These are phyloP conservation scores for Diutina neorugosa DNA, from an alignment of 1,139 yeast genomes.

Conservation along the genomic window DNA sequence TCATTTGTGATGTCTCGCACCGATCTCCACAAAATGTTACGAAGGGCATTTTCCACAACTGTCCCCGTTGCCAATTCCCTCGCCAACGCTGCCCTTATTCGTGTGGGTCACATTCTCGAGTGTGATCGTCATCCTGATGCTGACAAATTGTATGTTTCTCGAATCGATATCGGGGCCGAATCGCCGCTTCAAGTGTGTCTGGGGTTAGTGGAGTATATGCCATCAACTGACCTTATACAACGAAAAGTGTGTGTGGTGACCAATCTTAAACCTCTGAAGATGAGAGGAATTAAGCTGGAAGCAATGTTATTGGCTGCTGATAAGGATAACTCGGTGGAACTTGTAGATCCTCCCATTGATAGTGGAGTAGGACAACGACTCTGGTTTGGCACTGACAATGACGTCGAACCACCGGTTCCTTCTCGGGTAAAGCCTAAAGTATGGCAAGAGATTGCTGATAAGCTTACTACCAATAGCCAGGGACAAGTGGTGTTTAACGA, in stretches of 20 bases:
- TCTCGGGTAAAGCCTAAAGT: not conserved
- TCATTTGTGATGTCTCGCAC: not conserved
- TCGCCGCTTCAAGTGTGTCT: conserved; percentile 5
- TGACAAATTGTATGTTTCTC: conserved; percentile 41
- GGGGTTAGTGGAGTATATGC: not conserved
- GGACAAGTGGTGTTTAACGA: not conserved
- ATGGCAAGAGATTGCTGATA: not conserved
- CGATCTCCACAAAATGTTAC: not conserved
- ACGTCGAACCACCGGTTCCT: not conserved
- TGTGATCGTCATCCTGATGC: conserved; percentile 39
- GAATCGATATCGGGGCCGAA: conserved; percentile 17
- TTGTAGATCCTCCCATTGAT: not conserved
- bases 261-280: conserved; percentile 1
- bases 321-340: conserved; percentile 2
- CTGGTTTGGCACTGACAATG: not conserved
- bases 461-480: not conserved
- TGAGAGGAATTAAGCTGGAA: not conserved
- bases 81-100: not conserved
- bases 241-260: not conserved
- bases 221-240: not conserved
- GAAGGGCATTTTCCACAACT: not conserved
- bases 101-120: conserved; percentile 33
- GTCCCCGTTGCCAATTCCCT: not conserved
- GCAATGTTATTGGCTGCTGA: conserved; percentile 4
- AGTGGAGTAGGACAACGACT: conserved; percentile 5